These are phyloP conservation scores for Naganishia sp. DNA, from an alignment of 1,284 basidiomycete genomes.

Conservation along the genomic window DNA sequence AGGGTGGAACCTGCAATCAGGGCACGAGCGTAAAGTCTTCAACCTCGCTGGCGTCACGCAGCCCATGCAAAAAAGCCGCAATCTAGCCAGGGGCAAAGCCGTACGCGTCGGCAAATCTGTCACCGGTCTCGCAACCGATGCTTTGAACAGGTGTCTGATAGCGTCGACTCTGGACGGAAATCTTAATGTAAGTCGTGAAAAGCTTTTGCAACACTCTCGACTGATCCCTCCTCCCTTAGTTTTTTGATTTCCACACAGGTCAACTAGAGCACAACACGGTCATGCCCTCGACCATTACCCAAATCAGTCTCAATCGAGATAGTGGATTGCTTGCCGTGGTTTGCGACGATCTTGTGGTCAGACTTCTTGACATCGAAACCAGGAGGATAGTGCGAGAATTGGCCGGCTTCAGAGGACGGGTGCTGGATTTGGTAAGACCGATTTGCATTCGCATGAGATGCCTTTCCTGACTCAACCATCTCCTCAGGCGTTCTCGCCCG, in stretches of 20 bases:
- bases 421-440: slow-evolving; percentile 73
- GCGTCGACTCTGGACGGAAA: slow-evolving; percentile 85
- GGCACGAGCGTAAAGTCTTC: slow-evolving; percentile 78
- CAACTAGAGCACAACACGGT: slow-evolving; percentile 68
- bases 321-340: slow-evolving; percentile 80
- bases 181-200: slow-evolving; percentile 67
- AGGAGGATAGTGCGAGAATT: slow-evolving; percentile 82
- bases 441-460: slow-evolving; percentile 10
- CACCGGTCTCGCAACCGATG: slow-evolving; percentile 82
- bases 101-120: slow-evolving; percentile 63
- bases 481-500: slow-evolving; percentile 80
- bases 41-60: slow-evolving; percentile 61
- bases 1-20: slow-evolving; percentile 97
- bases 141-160: slow-evolving; percentile 77
- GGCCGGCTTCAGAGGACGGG: slow-evolving; percentile 71
- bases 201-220: not conserved
- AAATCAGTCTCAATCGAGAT: slow-evolving; percentile 77
- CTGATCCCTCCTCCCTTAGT: slow-evolving; percentile 58
- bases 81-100: slow-evolving; percentile 55
- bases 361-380: slow-evolving; percentile 90
- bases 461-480: not conserved
- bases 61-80: slow-evolving; percentile 56
- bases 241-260: slow-evolving; percentile 92
- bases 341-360: slow-evolving; percentile 82
- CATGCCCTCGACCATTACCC: slow-evolving; percentile 69